phyloP scores from a whole-genome alignment of 2,329 filamentous ascomycete species.

The Tympanopsis confertula region DNA sequence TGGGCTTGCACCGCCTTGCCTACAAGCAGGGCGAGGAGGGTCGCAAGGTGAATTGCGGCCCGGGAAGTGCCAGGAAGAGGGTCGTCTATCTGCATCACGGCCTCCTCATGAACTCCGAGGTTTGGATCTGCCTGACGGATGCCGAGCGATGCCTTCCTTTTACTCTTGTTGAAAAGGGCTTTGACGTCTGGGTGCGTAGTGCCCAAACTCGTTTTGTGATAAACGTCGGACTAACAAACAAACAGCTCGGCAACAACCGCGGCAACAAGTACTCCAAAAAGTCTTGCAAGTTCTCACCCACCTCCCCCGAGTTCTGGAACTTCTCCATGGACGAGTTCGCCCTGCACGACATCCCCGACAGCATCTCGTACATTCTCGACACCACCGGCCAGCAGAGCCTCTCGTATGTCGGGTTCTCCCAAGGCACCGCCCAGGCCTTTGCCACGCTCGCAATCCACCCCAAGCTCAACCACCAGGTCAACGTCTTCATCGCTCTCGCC shows the following conservation, averaged over 20 bases:
- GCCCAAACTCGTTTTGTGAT: constrained; percentile 8
- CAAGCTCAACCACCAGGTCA: constrained; percentile 79
- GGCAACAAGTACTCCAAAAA: constrained; percentile 99
- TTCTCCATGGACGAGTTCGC: constrained; percentile 98
- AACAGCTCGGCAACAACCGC: constrained; percentile 81
- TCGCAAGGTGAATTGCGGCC: constrained; percentile 63
- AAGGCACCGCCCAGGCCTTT: constrained; percentile 94
- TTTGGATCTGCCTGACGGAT: constrained; percentile 90
- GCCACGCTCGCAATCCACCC: constrained; percentile 87
- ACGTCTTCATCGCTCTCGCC: constrained; percentile 90
- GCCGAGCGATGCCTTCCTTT: constrained; percentile 79
- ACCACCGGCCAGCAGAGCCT: constrained; percentile 73
- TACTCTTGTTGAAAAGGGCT: constrained; percentile 76
- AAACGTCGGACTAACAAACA: constrained; percentile 10
- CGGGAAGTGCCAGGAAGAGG: constrained; percentile 60
- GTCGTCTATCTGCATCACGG: constrained; percentile 93
- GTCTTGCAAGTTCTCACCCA: constrained; percentile 64
- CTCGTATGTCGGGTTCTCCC: constrained; percentile 93
- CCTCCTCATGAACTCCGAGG: constrained; percentile 95
- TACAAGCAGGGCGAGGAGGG: constrained; percentile 74
- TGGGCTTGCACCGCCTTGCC: constrained; percentile 78
- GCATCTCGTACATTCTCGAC: constrained; percentile 79
- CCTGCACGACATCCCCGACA: constrained; percentile 92
- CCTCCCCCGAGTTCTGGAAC: constrained; percentile 76
- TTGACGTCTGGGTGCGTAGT: constrained; percentile 76